These are phyloP conservation scores for Globomyces sp. DNA, from an alignment of 371 early-diverging fungal genomes.

Conservation along the genomic window DNA sequence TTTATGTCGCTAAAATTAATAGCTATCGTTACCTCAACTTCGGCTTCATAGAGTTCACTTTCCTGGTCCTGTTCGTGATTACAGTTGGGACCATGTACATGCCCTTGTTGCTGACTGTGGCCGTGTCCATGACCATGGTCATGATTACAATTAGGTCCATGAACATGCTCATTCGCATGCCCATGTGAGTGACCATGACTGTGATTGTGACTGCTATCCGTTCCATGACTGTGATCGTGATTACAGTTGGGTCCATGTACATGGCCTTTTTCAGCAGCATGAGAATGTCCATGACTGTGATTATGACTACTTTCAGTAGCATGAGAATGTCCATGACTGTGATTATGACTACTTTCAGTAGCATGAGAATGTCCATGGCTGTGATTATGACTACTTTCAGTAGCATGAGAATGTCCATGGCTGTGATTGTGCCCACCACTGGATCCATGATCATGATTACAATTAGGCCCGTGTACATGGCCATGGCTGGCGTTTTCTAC, in stretches of 20 bases:
- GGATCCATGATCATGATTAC: constrained; percentile 9
- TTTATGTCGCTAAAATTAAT: background rate
- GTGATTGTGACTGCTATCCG: no score
- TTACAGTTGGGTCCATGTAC: no score
- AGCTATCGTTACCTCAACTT: no score
- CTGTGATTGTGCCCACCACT: background rate
- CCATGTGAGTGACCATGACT: background rate
- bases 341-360: background rate
- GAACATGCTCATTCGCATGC: background rate
- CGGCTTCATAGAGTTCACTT: background rate
- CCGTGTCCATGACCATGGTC: constrained; percentile 3
- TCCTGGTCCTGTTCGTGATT: constrained; percentile 3
- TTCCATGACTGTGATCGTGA: no score
- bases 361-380: background rate
- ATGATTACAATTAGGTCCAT: background rate
- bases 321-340: background rate
- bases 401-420: background rate
- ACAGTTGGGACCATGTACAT: constrained; percentile 9
- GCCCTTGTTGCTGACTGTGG: background rate
- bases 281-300: background rate
- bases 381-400: background rate
- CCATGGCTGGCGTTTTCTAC: background rate
- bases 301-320: background rate
- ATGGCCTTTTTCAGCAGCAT: no score
- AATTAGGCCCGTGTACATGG: constrained; percentile 8